A percentile compares a stretch with the other conserved stretches of the same genome.
Conservation (phyloP, 257 asterid genomes). For the Galeopsis tetrahit region DNA sequence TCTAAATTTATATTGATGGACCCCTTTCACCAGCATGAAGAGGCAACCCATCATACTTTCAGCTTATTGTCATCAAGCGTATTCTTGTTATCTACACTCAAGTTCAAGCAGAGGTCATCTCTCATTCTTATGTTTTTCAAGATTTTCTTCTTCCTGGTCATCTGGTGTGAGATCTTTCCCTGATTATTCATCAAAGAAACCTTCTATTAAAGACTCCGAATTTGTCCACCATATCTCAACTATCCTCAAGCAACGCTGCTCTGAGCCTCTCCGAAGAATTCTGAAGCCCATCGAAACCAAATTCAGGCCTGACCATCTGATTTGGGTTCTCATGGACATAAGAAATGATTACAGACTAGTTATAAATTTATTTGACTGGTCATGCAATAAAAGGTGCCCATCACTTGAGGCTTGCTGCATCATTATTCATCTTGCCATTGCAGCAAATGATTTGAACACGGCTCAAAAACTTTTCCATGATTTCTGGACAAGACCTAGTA, state of each 20-base stretch:
- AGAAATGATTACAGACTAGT: constrained; percentile 69
- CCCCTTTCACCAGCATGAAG: constrained; percentile 68
- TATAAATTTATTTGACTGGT: constrained; percentile 76
- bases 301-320: constrained; percentile 77
- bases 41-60: constrained; percentile 49
- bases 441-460: constrained; percentile 56
- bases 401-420: constrained; percentile 88
- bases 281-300: constrained; percentile 73
- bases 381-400: constrained; percentile 66
- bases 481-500: constrained; percentile 50
- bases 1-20: constrained; percentile 49
- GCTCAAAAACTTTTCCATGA: constrained; percentile 56
- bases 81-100: constrained; percentile 37
- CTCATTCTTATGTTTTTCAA: constrained; percentile 38
- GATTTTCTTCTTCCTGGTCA: constrained; percentile 44
- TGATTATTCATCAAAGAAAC: constrained; percentile 79
- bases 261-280: constrained; percentile 59
- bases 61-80: constrained; percentile 38
- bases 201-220: constrained; percentile 72
- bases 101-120: constrained; percentile 41
- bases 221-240: constrained; percentile 67
- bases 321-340: constrained; percentile 88
- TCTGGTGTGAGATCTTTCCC: constrained; percentile 67
- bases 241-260: constrained; percentile 70
- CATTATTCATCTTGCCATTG: constrained; percentile 68